phyloP scores from a whole-genome alignment of 23 red algal genomes.

The Agarophyton chilense region DNA sequence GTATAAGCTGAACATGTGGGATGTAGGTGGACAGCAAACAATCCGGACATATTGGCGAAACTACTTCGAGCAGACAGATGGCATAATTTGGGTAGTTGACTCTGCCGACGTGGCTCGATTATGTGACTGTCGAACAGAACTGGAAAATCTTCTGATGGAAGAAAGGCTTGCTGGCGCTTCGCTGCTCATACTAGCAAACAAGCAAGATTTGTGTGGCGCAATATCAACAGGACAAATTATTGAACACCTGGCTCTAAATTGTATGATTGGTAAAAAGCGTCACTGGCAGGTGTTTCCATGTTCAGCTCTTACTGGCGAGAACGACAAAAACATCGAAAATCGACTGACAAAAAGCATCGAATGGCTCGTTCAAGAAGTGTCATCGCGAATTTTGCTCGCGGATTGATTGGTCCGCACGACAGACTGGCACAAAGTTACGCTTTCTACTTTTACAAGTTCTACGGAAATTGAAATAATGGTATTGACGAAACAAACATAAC shows the following conservation, averaged over 20 bases:
- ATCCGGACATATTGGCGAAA: slow-evolving; percentile 97
- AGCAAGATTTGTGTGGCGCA: slow-evolving; percentile 87
- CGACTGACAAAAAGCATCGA: slow-evolving; percentile 25
- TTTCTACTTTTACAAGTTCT: background rate
- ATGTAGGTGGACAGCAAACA: slow-evolving; percentile 94
- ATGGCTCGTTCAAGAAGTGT: slow-evolving; percentile 77
- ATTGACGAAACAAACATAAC: background rate
- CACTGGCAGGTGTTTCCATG: slow-evolving; percentile 79
- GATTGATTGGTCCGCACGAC: background rate
- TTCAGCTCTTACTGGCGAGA: slow-evolving; percentile 39
- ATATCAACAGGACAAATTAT: slow-evolving; percentile 58
- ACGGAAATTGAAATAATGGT: slow-evolving; percentile 17
- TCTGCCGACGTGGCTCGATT: slow-evolving; percentile 75
- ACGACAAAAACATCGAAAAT: background rate
- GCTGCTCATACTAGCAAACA: slow-evolving; percentile 87
- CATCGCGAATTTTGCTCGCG: slow-evolving; percentile 44
- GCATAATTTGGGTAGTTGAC: slow-evolving; percentile 96
- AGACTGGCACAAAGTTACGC: background rate
- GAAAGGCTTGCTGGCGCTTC: slow-evolving; percentile 87
- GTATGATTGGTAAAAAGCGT: slow-evolving; percentile 70
- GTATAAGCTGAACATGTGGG: slow-evolving; percentile 93
- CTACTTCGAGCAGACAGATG: slow-evolving; percentile 99
- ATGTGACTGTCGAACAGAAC: slow-evolving; percentile 54
- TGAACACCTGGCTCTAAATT: slow-evolving; percentile 53
- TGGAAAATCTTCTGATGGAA: slow-evolving; percentile 77